Evolutionary conservation across 306 rosid genomes (phyloP).

Genomic region (Malus fusca): DNA sequence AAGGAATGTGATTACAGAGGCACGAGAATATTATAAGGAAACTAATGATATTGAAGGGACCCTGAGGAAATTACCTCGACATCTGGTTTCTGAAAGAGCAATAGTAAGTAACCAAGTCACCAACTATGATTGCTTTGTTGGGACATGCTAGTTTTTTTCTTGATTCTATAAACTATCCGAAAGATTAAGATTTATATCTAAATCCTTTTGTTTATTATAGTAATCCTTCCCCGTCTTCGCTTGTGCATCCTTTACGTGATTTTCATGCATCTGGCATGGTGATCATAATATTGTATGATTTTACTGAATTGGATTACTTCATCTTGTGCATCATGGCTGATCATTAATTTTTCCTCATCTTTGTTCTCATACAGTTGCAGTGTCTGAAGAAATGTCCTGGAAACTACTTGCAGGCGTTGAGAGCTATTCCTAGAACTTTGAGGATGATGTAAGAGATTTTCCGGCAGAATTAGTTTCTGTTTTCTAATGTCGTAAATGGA

Average conservation of each 20-base stretch:
- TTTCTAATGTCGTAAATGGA: not conserved
- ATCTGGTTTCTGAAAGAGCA: conserved; percentile 84
- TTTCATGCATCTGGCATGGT: not conserved
- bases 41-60: conserved; percentile 77
- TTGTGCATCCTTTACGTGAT: not conserved
- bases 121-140: conserved; percentile 16
- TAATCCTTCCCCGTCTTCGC: not conserved
- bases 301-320: not conserved
- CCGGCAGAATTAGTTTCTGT: not conserved
- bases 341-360: not conserved
- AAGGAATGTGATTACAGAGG: conserved; percentile 44
- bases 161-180: conserved; percentile 11
- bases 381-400: conserved; percentile 74
- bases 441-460: conserved; percentile 81
- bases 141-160: not conserved
- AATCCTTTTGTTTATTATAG: not conserved
- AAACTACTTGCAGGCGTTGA: conserved; percentile 80
- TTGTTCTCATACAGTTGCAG: conserved; percentile 59
- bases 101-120: conserved; percentile 57
- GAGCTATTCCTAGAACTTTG: conserved; percentile 85
- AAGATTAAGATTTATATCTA: not conserved
- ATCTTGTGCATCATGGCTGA: not conserved
- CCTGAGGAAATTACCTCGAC: conserved; percentile 76
- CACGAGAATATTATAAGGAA: conserved; percentile 77
- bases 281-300: not conserved